Evolutionary conservation across 1,284 basidiomycete genomes (phyloP).

Genomic region (Trichosporon sp.): DNA sequence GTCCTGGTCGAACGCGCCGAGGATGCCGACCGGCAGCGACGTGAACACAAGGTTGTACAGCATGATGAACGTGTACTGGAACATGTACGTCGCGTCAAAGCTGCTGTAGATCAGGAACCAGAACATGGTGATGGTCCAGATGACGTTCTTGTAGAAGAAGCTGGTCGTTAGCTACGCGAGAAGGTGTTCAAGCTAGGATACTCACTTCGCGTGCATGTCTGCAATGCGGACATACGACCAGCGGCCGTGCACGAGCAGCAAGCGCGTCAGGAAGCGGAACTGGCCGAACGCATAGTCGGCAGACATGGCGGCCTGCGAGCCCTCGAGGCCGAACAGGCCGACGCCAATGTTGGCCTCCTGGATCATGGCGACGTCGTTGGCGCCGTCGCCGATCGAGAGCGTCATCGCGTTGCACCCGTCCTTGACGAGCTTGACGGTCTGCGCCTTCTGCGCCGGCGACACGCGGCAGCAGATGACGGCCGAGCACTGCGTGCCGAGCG

Average conservation of each 20-base stretch:
- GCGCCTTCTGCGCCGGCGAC: conserved; percentile 90
- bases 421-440: conserved; percentile 84
- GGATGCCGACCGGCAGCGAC: conserved; percentile 81
- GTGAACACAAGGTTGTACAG: conserved; percentile 91
- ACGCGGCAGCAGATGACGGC: conserved; percentile 97
- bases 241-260: conserved; percentile 88
- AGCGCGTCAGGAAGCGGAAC: conserved; percentile 87
- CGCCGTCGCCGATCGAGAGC: conserved; percentile 88
- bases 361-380: conserved; percentile 57
- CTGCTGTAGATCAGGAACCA: conserved; percentile 83
- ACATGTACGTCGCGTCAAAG: conserved; percentile 92
- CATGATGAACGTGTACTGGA: conserved; percentile 90
- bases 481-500: conserved; percentile 89
- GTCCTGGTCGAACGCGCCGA: conserved; percentile 96
- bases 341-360: conserved; percentile 97
- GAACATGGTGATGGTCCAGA: conserved; percentile 69
- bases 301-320: conserved; percentile 97
- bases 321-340: conserved; percentile 88
- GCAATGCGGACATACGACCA: conserved; percentile 96
- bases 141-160: conserved; percentile 87
- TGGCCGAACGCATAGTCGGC: conserved; percentile 98
- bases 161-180: conserved; percentile 21
- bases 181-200: background rate
- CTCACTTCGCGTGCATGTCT: conserved; percentile 84
- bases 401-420: conserved; percentile 95